phyloP scores from a whole-genome alignment of 441 rosid genomes.

The Biscutella laevigata region DNA sequence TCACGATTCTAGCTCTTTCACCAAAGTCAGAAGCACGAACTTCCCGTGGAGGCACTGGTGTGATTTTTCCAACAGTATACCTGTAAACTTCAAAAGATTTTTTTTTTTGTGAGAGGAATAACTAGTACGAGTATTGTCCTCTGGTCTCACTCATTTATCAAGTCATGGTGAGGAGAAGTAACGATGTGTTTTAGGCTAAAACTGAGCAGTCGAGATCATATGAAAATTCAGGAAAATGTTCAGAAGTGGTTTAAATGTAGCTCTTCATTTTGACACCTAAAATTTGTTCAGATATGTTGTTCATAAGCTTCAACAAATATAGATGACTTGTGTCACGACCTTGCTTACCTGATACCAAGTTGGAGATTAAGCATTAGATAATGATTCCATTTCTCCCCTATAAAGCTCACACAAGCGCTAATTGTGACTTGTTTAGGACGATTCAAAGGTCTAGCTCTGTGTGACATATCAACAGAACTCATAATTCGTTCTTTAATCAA shows the following conservation, averaged over 20 bases:
- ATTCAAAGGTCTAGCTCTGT: conserved; percentile 38
- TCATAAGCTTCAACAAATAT: conserved; percentile 5
- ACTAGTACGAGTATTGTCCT: background rate
- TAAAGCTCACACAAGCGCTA: conserved; percentile 39
- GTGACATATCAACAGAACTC: conserved; percentile 31
- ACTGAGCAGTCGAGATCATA: conserved; percentile 3
- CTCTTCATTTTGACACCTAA: background rate
- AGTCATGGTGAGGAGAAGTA: background rate
- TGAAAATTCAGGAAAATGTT: background rate
- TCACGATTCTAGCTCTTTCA: conserved; percentile 81
- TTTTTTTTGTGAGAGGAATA: conserved; percentile 1
- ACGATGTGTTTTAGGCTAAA: background rate
- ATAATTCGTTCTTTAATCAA: conserved; percentile 55
- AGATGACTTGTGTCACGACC: background rate
- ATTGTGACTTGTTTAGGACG: conserved; percentile 38
- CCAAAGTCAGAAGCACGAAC: conserved; percentile 87
- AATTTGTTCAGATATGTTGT: background rate
- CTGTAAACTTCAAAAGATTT: conserved; percentile 58
- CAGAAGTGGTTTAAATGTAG: background rate
- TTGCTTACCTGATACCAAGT: conserved; percentile 84
- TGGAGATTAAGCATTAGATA: conserved; percentile 86
- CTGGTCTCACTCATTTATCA: conserved; percentile 12
- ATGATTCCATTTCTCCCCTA: conserved; percentile 46
- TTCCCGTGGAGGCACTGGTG: conserved; percentile 84
- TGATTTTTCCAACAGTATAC: conserved; percentile 93